Base-by-base conservation (phyloP, 495 filamentous ascomycete species). In the Daldinia vernicosa region DNA sequence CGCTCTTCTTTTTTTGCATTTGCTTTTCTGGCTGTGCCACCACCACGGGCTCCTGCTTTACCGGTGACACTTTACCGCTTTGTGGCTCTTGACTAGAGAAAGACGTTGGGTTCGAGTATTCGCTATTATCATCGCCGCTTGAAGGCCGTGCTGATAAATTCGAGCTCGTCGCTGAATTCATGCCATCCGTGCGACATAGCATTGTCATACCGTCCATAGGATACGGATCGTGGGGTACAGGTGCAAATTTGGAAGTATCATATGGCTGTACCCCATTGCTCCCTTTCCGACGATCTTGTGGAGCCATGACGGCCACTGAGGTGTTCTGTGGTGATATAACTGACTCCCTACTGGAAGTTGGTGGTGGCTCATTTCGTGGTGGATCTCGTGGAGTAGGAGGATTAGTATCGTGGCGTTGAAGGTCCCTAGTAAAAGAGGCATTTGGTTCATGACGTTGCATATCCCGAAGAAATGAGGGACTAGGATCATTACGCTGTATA, bases 141-240 rank as follows among this genome's bases (percentile, higher is more conserved):
- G 91, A 90, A 56, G 94, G 93, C 50, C 95, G 86, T 33, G 83
- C 90, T 72, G 85, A 80, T 30, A 91, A 84, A 66, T 87, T 90
- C 33, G 91, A 93, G 79, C 92, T 95, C 57, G 90, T 88, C 47
- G 96, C 94, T 22, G 94, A 97, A 47, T 91, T 77, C 68, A 74
- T 63, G 24, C 75, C 75, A 45, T 77, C 93, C 26, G 92, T 90
- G 64, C 95, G 89, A 80, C 96, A 98, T 70, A 97, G 92, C 92
- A 98, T 97, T 1, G 95, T 98, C 96, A 98, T 98, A 33, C 95
- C 96, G 77, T 99, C 95, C 73, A 92, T 89, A 4, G 95, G 95
- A 75, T 97, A 97, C 19, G 94, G 92, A 71, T 98, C 97, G 76
- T 98, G 94, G 35, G 94, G 94, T 15, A 97, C 86, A 26, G 86